Percentiles rank a stretch among this genome's conserved stretches.
phyloP scores from a whole-genome alignment of 2,329 filamentous ascomycete species.

The Metarhizium album region DNA sequence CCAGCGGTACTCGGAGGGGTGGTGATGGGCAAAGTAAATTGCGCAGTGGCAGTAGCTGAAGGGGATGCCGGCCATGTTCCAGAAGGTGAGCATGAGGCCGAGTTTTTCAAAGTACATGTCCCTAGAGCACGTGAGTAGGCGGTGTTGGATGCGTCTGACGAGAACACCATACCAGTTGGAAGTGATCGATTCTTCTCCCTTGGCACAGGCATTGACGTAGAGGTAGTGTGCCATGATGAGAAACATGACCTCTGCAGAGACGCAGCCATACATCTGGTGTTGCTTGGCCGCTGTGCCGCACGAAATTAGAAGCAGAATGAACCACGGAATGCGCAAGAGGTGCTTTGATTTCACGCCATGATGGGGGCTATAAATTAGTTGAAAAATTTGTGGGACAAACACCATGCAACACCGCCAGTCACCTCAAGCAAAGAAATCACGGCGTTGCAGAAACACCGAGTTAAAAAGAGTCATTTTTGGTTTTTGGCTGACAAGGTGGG shows the following conservation, averaged over 20 bases:
- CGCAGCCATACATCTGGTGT: constrained; percentile 72
- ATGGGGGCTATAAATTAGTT: neutral
- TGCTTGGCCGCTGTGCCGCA: constrained; percentile 67
- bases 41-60: constrained; percentile 88
- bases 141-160: neutral
- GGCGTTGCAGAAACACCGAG: neutral
- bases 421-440: neutral
- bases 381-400: neutral
- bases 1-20: constrained; percentile 66
- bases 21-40: constrained; percentile 74
- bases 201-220: constrained; percentile 82
- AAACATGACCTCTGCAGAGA: constrained; percentile 71
- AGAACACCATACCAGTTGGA: constrained; percentile 54
- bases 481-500: constrained; percentile 10
- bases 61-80: constrained; percentile 85
- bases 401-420: neutral
- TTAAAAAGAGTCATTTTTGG: no score
- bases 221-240: constrained; percentile 79
- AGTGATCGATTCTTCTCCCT: constrained; percentile 81
- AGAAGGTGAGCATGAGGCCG: constrained; percentile 95
- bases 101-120: constrained; percentile 96
- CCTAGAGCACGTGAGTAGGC: constrained; percentile 19
- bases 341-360: neutral
- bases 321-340: constrained; percentile 91
- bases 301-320: constrained; percentile 69